Percentiles rank a stretch among this genome's conserved stretches.
phyloP scores from a whole-genome alignment of 1,139 yeast species.

The Candida labiduridarum region DNA sequence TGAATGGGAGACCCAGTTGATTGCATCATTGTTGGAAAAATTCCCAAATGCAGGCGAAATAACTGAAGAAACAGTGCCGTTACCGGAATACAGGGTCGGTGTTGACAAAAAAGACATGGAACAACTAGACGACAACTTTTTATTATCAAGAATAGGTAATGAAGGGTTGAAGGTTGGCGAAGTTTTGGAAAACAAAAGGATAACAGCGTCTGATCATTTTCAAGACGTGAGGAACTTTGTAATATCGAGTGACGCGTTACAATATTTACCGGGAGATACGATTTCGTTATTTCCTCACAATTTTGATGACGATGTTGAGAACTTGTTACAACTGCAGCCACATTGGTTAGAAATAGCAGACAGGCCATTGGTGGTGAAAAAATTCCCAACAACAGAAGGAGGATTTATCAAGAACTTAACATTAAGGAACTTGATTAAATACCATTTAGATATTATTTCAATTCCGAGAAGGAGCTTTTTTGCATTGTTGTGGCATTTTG shows the following conservation, averaged over 20 bases:
- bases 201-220: slow-evolving; percentile 74
- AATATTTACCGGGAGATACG: slow-evolving; percentile 78
- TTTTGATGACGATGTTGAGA: slow-evolving; percentile 61
- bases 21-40: slow-evolving; percentile 35
- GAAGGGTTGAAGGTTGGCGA: slow-evolving; percentile 35
- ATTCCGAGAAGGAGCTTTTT: slow-evolving; percentile 88
- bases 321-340: slow-evolving; percentile 66
- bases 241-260: slow-evolving; percentile 37
- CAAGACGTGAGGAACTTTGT: slow-evolving; percentile 82
- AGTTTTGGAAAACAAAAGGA: slow-evolving; percentile 52
- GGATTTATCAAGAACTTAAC: slow-evolving; percentile 64
- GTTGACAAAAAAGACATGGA: not conserved
- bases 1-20: slow-evolving; percentile 68
- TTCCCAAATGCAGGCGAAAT: slow-evolving; percentile 11
- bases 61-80: slow-evolving; percentile 20
- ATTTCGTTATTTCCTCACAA: slow-evolving; percentile 77
- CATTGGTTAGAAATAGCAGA: slow-evolving; percentile 75
- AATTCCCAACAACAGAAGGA: slow-evolving; percentile 47
- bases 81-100: slow-evolving; percentile 19
- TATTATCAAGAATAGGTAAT: slow-evolving; percentile 7
- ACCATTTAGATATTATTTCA: slow-evolving; percentile 79
- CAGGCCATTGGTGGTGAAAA: slow-evolving; percentile 37
- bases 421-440: slow-evolving; percentile 67
- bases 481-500: slow-evolving; percentile 69
- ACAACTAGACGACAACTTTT: not conserved